A percentile compares a stretch with the other conserved stretches of the same genome.
These are phyloP conservation scores for Alternaria brassicae DNA, from an alignment of 2,329 filamentous ascomycete species.

Conservation along the genomic window DNA sequence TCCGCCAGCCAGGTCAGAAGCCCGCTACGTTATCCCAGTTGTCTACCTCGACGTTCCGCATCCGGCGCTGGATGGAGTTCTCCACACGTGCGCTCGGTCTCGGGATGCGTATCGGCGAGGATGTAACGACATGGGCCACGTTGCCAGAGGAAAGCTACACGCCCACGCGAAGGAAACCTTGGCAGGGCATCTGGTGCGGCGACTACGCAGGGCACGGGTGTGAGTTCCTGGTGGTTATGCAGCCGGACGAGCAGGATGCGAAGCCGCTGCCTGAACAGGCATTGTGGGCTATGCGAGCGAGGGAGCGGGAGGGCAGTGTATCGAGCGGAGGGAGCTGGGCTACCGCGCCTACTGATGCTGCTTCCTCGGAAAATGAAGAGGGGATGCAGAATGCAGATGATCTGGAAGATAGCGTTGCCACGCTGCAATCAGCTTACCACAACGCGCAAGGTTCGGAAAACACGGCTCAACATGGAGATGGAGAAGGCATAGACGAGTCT, in stretches of 20 bases:
- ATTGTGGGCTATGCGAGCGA: slow-evolving; percentile 34
- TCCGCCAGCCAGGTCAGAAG: slow-evolving; percentile 55
- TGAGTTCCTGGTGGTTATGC: slow-evolving; percentile 84
- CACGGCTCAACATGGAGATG: slow-evolving; percentile 11
- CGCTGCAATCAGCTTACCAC: slow-evolving; percentile 26
- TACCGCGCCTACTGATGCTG: slow-evolving; percentile 36
- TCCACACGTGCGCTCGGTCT: slow-evolving; percentile 36
- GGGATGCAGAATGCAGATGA: slow-evolving; percentile 25
- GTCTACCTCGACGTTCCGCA: slow-evolving; percentile 73
- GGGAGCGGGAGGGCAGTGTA: slow-evolving; percentile 38
- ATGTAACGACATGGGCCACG: slow-evolving; percentile 71
- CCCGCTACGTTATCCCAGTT: slow-evolving; percentile 65
- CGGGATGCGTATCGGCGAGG: slow-evolving; percentile 58
- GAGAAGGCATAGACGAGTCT: slow-evolving; percentile 50
- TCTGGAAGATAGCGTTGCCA: slow-evolving; percentile 53
- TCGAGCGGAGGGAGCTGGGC: slow-evolving; percentile 43
- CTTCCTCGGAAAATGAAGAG: slow-evolving; percentile 15
- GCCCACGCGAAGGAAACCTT: slow-evolving; percentile 80
- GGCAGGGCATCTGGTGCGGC: slow-evolving; percentile 89
- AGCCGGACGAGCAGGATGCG: slow-evolving; percentile 63
- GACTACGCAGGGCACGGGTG: slow-evolving; percentile 89
- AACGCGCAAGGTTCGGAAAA: neutral
- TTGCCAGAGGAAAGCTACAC: slow-evolving; percentile 78
- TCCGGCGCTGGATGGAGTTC: slow-evolving; percentile 80
- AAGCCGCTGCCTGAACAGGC: slow-evolving; percentile 50